phyloP scores from a whole-genome alignment of 2,329 filamentous ascomycete genomes.

The Ascochyta lentis region DNA sequence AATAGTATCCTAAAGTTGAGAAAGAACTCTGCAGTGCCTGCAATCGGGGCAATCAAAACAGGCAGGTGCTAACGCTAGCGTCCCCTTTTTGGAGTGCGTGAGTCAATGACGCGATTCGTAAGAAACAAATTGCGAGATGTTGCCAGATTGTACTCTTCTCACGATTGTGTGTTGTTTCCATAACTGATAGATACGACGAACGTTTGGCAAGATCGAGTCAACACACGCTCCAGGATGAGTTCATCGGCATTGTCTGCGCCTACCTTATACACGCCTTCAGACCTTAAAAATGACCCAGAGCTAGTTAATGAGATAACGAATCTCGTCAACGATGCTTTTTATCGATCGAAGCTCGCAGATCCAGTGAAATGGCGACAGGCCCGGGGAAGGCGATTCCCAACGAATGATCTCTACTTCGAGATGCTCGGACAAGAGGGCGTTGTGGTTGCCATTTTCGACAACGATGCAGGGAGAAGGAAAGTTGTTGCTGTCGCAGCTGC shows the following conservation, averaged over 20 bases:
- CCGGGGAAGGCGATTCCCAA: slow-evolving; percentile 19
- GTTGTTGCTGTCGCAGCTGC: slow-evolving; percentile 31
- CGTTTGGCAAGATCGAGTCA: neutral
- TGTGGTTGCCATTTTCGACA: slow-evolving; percentile 28
- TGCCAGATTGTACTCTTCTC: neutral
- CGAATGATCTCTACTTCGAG: slow-evolving; percentile 18
- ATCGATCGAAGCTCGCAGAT: slow-evolving; percentile 18
- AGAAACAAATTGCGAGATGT: neutral
- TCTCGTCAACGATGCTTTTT: slow-evolving; percentile 33
- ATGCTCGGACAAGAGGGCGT: slow-evolving; percentile 23
- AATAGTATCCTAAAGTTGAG: too few relatives aligned
- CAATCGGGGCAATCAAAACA: too few relatives aligned
- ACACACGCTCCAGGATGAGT: slow-evolving; percentile 13
- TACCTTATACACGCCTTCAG: slow-evolving; percentile 15
- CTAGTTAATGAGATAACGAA: slow-evolving; percentile 21
- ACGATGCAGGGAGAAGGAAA: slow-evolving; percentile 5
- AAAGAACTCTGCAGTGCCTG: too few relatives aligned
- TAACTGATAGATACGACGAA: neutral
- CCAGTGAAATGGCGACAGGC: slow-evolving; percentile 24
- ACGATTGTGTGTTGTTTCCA: neutral
- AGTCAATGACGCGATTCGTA: neutral
- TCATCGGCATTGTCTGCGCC: slow-evolving; percentile 18
- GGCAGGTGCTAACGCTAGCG: neutral
- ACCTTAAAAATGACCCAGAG: slow-evolving; percentile 12
- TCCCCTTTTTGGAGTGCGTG: neutral